Conservation (phyloP, 2,329 filamentous ascomycete species). For the Botryosphaeria dothidea region DNA sequence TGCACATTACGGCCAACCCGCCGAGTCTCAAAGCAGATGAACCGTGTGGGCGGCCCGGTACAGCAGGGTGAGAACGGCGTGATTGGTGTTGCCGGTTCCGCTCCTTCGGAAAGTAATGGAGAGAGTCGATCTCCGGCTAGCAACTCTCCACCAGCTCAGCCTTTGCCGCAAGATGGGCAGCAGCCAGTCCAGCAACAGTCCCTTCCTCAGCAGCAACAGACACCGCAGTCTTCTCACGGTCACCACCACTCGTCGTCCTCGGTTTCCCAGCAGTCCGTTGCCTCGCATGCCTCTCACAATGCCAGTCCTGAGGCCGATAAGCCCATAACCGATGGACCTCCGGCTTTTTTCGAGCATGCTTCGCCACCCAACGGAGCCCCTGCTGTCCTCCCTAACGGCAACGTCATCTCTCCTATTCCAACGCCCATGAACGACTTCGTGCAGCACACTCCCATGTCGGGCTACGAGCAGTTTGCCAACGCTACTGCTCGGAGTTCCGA, state of each 20-base stretch:
- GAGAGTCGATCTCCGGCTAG: slow-evolving; percentile 32
- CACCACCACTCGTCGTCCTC: slow-evolving; percentile 16
- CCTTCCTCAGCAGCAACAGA: neutral
- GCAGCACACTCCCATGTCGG: slow-evolving; percentile 47
- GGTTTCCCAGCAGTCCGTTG: slow-evolving; percentile 4
- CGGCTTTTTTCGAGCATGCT: slow-evolving; percentile 45
- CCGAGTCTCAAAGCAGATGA: slow-evolving; percentile 47
- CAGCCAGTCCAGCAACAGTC: slow-evolving; percentile 5
- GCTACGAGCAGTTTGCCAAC: slow-evolving; percentile 47
- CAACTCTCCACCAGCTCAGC: slow-evolving; percentile 34
- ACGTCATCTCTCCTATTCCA: slow-evolving; percentile 39
- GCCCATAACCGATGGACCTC: slow-evolving; percentile 25
- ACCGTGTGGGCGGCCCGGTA: slow-evolving; percentile 11
- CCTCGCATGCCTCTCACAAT: slow-evolving; percentile 16
- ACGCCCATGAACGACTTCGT: slow-evolving; percentile 42
- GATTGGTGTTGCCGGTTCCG: slow-evolving; percentile 30
- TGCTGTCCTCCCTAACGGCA: slow-evolving; percentile 23
- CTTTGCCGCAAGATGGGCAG: neutral
- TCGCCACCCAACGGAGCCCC: slow-evolving; percentile 35
- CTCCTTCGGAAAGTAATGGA: slow-evolving; percentile 36
- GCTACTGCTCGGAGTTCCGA: slow-evolving; percentile 44
- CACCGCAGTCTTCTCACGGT: neutral
- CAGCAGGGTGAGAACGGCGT: slow-evolving; percentile 27
- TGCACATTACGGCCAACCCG: slow-evolving; percentile 51
- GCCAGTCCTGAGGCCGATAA: slow-evolving; percentile 9